A percentile compares a stretch with the other conserved stretches of the same genome.
Conservation (phyloP, 306 rosid genomes). For the Fragaria ananassa region DNA sequence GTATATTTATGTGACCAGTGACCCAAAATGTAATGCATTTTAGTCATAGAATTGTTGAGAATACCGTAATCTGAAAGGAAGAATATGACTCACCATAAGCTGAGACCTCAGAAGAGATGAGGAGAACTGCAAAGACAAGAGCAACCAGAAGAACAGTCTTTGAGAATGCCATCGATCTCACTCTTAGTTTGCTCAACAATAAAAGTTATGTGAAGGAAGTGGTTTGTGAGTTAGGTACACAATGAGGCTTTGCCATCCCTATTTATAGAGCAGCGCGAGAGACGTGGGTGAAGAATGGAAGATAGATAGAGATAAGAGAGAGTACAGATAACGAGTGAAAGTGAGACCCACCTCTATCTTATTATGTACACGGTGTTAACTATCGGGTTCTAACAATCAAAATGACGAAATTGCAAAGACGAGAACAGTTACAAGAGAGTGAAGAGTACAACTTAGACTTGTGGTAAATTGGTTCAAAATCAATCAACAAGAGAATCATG, state of each 20-base stretch:
- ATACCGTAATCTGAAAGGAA: not conserved
- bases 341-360: not conserved
- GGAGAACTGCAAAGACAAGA: conserved; percentile 13
- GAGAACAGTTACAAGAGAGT: not conserved
- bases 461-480: not conserved
- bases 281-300: not conserved
- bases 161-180: conserved; percentile 16
- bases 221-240: not conserved
- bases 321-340: not conserved
- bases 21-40: not conserved
- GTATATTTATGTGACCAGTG: not conserved
- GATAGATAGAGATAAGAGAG: not conserved
- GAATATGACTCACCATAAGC: not conserved
- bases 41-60: not conserved
- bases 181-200: not conserved
- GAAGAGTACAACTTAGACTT: too few species aligned
- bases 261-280: not conserved
- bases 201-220: too few species aligned
- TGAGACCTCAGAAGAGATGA: conserved; percentile 17
- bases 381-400: not conserved
- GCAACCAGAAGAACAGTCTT: conserved; percentile 17
- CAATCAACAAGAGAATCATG: not conserved
- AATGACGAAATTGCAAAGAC: not conserved
- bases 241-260: conserved; percentile 2
- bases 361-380: not conserved